These are phyloP conservation scores for Mycena belliarum DNA, from an alignment of 768 basidiomycete genomes.

Conservation along the genomic window DNA sequence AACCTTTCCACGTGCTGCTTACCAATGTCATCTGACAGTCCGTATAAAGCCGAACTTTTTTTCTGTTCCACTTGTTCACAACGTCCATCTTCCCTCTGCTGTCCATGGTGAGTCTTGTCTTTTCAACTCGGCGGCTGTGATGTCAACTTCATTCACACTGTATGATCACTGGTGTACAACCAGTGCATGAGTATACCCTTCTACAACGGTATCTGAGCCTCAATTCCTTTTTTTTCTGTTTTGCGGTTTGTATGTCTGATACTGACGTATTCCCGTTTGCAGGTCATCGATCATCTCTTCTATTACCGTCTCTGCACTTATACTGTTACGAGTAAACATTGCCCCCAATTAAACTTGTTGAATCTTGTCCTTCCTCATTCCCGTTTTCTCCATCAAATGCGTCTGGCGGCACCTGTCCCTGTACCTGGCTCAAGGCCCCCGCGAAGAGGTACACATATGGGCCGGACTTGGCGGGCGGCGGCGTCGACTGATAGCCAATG, in stretches of 20 bases:
- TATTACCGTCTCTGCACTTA: too few relatives aligned
- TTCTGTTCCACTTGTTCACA: neutral
- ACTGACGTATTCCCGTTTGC: conserved; percentile 17
- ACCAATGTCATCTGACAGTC: neutral
- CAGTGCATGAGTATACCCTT: conserved; percentile 51
- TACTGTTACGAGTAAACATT: conserved; percentile 1
- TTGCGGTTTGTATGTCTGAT: conserved; percentile 1
- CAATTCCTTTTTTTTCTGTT: conserved; percentile 16
- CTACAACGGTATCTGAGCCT: conserved; percentile 89
- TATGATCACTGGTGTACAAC: conserved; percentile 54
- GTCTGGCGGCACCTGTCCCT: conserved; percentile 83
- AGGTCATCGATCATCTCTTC: neutral
- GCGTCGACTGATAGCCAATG: conserved; percentile 76
- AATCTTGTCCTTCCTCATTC: conserved; percentile 10
- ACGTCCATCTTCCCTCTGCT: neutral
- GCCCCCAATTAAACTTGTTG: neutral
- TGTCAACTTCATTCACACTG: conserved; percentile 75
- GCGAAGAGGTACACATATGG: conserved; percentile 79
- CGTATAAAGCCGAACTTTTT: neutral
- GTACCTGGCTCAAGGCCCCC: conserved; percentile 84
- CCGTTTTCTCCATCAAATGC: conserved; percentile 70
- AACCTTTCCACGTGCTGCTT: neutral
- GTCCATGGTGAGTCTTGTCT: conserved; percentile 27
- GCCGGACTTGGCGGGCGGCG: conserved; percentile 74
- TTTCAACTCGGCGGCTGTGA: conserved; percentile 35